These are phyloP conservation scores for Phaeodactylum tricornutum DNA, from an alignment of 108 stramenopile genomes.

Conservation along the genomic window DNA sequence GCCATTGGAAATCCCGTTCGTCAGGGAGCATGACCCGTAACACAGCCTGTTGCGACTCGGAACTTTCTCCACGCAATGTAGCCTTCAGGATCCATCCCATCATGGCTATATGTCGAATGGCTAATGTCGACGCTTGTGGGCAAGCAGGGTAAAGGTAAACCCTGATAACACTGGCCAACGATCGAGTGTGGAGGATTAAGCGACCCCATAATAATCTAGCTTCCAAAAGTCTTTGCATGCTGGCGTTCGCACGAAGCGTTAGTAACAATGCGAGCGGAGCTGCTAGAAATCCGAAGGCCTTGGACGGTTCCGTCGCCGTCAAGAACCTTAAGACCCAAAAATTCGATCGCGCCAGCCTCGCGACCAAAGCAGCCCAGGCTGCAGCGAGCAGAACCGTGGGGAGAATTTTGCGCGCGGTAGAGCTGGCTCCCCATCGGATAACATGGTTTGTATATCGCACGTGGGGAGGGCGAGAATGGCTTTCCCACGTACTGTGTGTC, in stretches of 20 bases:
- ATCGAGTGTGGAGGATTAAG: constrained; percentile 10
- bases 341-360: neutral
- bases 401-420: constrained; percentile 18
- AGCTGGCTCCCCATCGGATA: constrained; percentile 10
- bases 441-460: constrained; percentile 21
- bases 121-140: constrained; percentile 13
- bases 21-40: constrained; percentile 6
- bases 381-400: constrained; percentile 21
- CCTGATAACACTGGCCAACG: constrained; percentile 10
- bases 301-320: constrained; percentile 1
- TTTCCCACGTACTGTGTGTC: constrained; percentile 17
- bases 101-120: constrained; percentile 16
- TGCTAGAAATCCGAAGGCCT: constrained; percentile 8
- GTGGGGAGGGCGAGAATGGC: constrained; percentile 16
- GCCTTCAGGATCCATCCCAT: constrained; percentile 29
- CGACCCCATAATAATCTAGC: constrained; percentile 18
- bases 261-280: constrained; percentile 29
- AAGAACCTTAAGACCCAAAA: neutral
- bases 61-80: constrained; percentile 10
- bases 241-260: constrained; percentile 22
- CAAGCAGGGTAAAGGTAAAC: constrained; percentile 8
- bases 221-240: constrained; percentile 16
- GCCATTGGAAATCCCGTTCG: constrained; percentile 4
- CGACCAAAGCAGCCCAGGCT: constrained; percentile 13
- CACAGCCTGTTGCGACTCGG: neutral